Evolutionary conservation across 2,329 filamentous ascomycete species (phyloP), one percentile per base, ranked within the genome.

Genomic region (Dothidotthia symphoricarpi): DNA sequence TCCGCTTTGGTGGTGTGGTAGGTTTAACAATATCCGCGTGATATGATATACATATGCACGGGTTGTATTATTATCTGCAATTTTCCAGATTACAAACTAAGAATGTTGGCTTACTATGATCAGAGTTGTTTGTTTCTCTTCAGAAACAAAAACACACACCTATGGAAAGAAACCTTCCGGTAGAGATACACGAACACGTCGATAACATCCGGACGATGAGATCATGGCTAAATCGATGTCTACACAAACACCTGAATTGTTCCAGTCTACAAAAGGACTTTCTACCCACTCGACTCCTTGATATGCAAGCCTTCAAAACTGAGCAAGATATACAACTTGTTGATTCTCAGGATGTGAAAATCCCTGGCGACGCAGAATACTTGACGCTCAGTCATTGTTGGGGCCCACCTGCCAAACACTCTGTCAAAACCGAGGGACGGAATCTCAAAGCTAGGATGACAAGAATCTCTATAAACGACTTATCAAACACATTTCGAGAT

Each of bases 401-500:
- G 38, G 38, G 38, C 13, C 15, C 28, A 12, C 17, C 6, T 9
- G 19, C n/a, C 25, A 26, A 17, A 11, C 31, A 12, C 6, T 17
- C 24, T 1, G 16, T 39, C 1, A 28, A 12, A 8, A 39, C 37
- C 4, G 25, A 14, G 7, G 19, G 6, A 10, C 10, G 14, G 3
- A 29, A 27, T 15, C 8, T 34, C 13, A 14, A 15, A 10, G 9
- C 9, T 3, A 13, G 25, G 10, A 28, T 15, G 13, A 27, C 13
- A 19, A 3, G 33, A 16, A 33, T 39, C 6, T 11, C 24, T 11
- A 7, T 31, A 3, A 4, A 16, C 1, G 24, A 27, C 1, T 35
- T 48, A 0, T 29, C 45, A 3, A 24, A 28, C 13, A 48, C 45
- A 0, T 43, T 48, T 22, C 19, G 4, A 1, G 40, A 47, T 30